These are phyloP conservation scores for Torulaspora globosa DNA, from an alignment of 1,139 yeast species.

Conservation along the genomic window DNA sequence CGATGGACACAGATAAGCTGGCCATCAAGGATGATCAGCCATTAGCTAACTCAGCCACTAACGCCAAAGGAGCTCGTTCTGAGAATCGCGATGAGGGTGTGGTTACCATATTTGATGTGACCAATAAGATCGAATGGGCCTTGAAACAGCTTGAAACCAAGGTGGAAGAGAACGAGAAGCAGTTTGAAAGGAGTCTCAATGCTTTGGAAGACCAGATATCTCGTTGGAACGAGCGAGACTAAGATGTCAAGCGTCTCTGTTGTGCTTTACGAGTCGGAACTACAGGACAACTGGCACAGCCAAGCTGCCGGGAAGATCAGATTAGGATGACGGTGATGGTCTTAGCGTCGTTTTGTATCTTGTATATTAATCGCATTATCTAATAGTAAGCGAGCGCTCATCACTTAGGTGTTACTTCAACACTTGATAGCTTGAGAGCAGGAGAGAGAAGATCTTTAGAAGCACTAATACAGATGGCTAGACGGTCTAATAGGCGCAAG, in stretches of 20 bases:
- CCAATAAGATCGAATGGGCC: slow-evolving; percentile 46
- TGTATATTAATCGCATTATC: neutral
- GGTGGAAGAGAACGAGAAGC: slow-evolving; percentile 30
- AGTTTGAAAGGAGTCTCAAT: slow-evolving; percentile 21
- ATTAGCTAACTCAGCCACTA: slow-evolving; percentile 4
- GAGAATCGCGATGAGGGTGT: slow-evolving; percentile 23
- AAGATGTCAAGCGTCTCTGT: too few species aligned
- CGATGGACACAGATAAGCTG: slow-evolving; percentile 4
- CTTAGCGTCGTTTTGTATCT: neutral
- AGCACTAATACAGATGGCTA: slow-evolving; percentile 8
- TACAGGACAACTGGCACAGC: neutral
- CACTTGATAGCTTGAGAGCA: too few species aligned
- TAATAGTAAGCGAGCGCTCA: neutral
- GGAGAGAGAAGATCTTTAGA: neutral
- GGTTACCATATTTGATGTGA: slow-evolving; percentile 50
- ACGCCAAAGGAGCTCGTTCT: slow-evolving; percentile 6
- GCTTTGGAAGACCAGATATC: slow-evolving; percentile 25
- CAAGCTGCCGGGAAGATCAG: neutral
- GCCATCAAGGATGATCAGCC: slow-evolving; percentile 8
- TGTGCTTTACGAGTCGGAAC: too few species aligned
- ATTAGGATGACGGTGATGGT: neutral
- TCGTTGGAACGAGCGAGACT: slow-evolving; percentile 1
- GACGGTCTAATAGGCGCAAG: slow-evolving; percentile 7
- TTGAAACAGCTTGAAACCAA: slow-evolving; percentile 39
- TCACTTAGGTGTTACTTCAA: neutral